Percentiles rank a stretch among this genome's conserved stretches.
Evolutionary conservation across 345 rosid species (phyloP).

Genomic region (Dimocarpus longan): DNA sequence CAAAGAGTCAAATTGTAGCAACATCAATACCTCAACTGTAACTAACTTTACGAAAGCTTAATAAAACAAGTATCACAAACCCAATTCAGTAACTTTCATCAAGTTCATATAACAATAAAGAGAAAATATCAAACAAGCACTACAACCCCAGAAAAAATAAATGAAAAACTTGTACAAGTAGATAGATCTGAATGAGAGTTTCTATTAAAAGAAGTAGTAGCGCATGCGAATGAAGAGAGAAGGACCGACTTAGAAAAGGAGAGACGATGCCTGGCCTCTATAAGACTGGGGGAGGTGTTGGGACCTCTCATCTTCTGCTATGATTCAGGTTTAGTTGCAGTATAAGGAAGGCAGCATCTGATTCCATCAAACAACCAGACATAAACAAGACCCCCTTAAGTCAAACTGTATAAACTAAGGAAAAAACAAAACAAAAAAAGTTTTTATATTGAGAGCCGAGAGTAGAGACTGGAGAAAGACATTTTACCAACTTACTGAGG

Average conservation of each 20-base stretch:
- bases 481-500: neutral
- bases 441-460: neutral
- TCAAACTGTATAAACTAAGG: neutral
- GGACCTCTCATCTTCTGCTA: conserved; percentile 19
- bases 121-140: neutral
- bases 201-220: neutral
- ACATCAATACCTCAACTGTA: neutral
- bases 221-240: neutral
- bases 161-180: neutral
- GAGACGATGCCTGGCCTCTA: conserved; percentile 19
- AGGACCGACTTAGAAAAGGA: conserved; percentile 5
- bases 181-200: conserved; percentile 1
- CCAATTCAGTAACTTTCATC: neutral
- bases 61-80: neutral
- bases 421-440: neutral
- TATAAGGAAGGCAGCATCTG: conserved; percentile 13
- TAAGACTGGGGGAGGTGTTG: conserved; percentile 9
- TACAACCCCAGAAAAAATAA: neutral
- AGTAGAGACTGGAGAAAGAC: neutral
- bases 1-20: neutral
- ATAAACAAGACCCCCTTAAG: neutral
- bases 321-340: neutral
- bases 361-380: neutral
- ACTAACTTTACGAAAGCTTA: neutral
- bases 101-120: neutral